Base-by-base conservation (phyloP, 176 grass and related monocot species). In the Puya raimondii region DNA sequence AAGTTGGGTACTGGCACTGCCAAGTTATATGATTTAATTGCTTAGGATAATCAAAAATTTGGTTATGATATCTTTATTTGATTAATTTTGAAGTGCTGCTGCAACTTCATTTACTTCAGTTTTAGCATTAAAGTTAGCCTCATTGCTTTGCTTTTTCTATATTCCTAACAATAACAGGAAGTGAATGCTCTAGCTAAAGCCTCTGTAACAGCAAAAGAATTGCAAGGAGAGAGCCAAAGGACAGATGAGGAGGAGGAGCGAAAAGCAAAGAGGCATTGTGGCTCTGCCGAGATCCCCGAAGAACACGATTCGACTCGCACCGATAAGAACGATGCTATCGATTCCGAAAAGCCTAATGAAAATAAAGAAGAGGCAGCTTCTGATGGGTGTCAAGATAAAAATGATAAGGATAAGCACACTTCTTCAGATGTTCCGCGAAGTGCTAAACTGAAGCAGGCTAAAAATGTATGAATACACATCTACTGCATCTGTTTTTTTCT, bases 201-300 rank as follows among this genome's bases (percentile, higher is more conserved):
- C 12, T 49, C 65, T 11, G 11, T 50, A 69, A 9, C 76, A 69
- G 12, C 76, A 76, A 51, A 50, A 26, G 74, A 72, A n/a, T 14
- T 29, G 11, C 50, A 61, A 25, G 22, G 42, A 49, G 61, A 74
- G 50, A 65, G 69, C 12, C 54, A 22, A 22, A 53, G 26, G 5
- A 13, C 49, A 66, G 26, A 75, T 17, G 66, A 54, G 23, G 83
- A 85, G 23, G 83, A 85, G 65, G 83, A 76, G 51, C 83, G 77
- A 68, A 67, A 59, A 64, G 11, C 67, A 63, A 85, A 85, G 77
- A 76, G 77, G 68, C 58, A 72, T 17, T 71, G 83, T 69, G 57
- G 27, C 74, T 80, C 82, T 47, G 16, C 13, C 1, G 75, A 63
- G 51, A 27, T 59, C 17, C 53, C n/a, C 51, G 52, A 69, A 27